Base-by-base conservation (phyloP, 257 asterid genomes). In the Thymus quinquecostatus region DNA sequence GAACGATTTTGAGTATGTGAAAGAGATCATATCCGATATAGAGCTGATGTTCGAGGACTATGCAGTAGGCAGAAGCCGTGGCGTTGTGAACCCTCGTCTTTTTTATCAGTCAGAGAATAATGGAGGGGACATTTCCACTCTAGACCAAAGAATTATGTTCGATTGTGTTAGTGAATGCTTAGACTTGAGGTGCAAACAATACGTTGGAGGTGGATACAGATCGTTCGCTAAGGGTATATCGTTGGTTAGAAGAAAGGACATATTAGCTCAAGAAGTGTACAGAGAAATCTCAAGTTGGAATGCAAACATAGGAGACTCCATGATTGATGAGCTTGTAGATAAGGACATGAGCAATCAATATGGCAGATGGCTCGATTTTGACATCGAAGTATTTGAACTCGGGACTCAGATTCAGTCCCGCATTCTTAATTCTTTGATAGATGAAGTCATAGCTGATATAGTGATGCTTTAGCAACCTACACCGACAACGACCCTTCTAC, bases 241-340 rank as follows among this genome's bases (percentile, higher is more conserved):
- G 1, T 47, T 70, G 67, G 69, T 84, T 40, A 79, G 71, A 77
- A 64, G 85, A 74, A 85, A 87, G 68, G 91, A 79, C 62, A 84
- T 75, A 63, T 71, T 95, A 67, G 97, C 89, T 7, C 84, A 82
- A 67, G 97, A 92, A 74, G 82, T 89, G 34, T 76, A 75, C 72
- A 71, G 77, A 67, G 98, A 92, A 79, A 78, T 92, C n/a, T 75
- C 83, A 1, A 82, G 85, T 32, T 89, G 92, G 91, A 84, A 73
- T 67, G 78, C 69, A 6, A 47, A 55, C 2, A 64, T 79, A 72
- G 95, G 90, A 60, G 88, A 92, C 66, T 82, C 82, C 44, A 85
- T 78, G 92, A 92, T 89, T 3, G 99, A 92, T 81, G 98, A 89
- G 61, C 91, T 92, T n/a, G 96, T 95, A 6, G 94, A 92, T 78